Evolutionary conservation across 164 flowering plant species (phyloP), one percentile per base, ranked within the genome.

Genomic region (Chimonanthus salicifolius): DNA sequence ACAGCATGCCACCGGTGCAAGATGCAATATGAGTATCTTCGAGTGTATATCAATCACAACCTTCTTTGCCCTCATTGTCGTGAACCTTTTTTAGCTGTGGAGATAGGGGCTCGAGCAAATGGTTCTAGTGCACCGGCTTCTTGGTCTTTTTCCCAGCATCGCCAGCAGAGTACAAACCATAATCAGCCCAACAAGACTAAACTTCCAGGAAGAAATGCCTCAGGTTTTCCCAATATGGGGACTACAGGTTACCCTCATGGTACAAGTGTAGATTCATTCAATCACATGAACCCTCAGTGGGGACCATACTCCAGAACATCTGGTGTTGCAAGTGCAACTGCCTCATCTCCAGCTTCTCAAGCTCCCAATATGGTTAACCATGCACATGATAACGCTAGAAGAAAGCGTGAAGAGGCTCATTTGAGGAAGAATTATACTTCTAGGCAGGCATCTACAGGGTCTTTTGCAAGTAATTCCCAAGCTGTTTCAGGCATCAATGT

Each of bases 1-100:
- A 94, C 98, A 4, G 81, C 82, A 13, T 94, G 98, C 76, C 80
- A 83, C 63, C 63, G 78, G 20, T 94, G 98, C 85, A 85, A 85
- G 78, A 86, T 91, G 87, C 94, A 90, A 8, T 94, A 86, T 74
- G 95, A 91, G 81, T 94, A 90, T 79, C 86, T 84, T 45, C 82
- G 87, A 47, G 78, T 82, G 5, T 89, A 91, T 84, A 85, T 85
- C 11, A 89, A 94, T 75, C 88, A 85, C 75, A 88, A 82, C 63
- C 94, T 94, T 45, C 80, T 85, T 10, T 94, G 97, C 68, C 90
- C 87, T 45, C 84, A 84, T 67, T 94, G 98, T 73, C 89, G 85
- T 33, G 79, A 85, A 77, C 87, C 94, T 15, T 94, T 94, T 83
- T 70, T 83, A 48, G 97, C 97, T 33, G 64, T 78, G n/a, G 95